A percentile compares a stretch with the other conserved stretches of the same genome.
Conservation (phyloP, 139 green algal genomes). For the Ulvella scutata region DNA sequence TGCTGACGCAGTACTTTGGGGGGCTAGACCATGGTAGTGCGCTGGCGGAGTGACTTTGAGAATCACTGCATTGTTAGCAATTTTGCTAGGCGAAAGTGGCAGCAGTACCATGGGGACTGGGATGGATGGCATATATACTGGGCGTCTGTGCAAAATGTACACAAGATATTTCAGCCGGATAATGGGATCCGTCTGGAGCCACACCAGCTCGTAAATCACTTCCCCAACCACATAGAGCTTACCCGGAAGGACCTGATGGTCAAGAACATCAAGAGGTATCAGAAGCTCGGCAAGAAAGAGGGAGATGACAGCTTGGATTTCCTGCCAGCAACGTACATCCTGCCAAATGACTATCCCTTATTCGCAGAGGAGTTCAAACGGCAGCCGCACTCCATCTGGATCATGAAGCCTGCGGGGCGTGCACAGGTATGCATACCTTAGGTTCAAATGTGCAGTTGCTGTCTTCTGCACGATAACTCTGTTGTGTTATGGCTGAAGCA, state of each 20-base stretch:
- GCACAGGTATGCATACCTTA: slow-evolving; percentile 19
- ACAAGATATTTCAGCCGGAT: slow-evolving; percentile 35
- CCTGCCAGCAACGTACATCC: slow-evolving; percentile 42
- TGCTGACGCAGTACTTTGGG: no score
- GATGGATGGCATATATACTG: slow-evolving; percentile 61
- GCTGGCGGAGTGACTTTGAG: slow-evolving; percentile 39
- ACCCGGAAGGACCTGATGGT: slow-evolving; percentile 71
- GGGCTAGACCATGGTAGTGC: slow-evolving; percentile 12
- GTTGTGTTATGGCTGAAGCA: no score
- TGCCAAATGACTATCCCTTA: slow-evolving; percentile 50
- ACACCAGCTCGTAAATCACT: slow-evolving; percentile 67
- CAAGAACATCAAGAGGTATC: slow-evolving; percentile 69
- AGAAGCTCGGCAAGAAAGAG: slow-evolving; percentile 32
- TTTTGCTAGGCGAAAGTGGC: slow-evolving; percentile 41
- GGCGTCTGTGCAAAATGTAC: slow-evolving; percentile 33
- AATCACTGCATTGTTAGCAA: slow-evolving; percentile 42
- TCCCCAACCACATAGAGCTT: slow-evolving; percentile 66
- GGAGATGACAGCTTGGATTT: slow-evolving; percentile 29
- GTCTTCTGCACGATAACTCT: no score
- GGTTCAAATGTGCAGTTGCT: no score
- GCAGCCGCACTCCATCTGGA: slow-evolving; percentile 18
- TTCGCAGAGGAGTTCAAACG: slow-evolving; percentile 57
- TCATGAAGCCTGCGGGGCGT: slow-evolving; percentile 29
- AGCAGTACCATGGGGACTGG: slow-evolving; percentile 8
- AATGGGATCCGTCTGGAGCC: slow-evolving; percentile 19